These are phyloP conservation scores for Trichoderma simmonsii DNA, from an alignment of 2,329 filamentous ascomycete genomes.

Conservation along the genomic window DNA sequence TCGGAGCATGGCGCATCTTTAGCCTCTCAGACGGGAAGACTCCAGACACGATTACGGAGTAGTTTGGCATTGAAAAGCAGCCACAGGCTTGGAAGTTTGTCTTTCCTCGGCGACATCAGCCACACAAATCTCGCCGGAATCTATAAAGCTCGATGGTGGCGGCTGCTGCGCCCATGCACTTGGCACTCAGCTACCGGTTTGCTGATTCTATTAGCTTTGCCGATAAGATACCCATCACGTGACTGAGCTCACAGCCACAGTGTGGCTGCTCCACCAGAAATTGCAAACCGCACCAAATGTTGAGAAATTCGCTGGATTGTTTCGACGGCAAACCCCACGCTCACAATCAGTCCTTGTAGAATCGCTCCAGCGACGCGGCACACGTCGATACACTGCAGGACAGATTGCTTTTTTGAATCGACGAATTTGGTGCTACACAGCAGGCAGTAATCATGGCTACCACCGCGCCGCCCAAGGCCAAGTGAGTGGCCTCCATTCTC, in stretches of 20 bases:
- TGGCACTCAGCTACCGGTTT: background rate
- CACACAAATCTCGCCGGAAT: background rate
- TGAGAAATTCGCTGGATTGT: conserved; percentile 36
- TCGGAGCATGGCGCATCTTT: background rate
- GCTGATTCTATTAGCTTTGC: background rate
- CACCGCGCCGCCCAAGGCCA: conserved; percentile 39
- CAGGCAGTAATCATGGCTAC: conserved; percentile 37
- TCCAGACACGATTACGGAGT: background rate
- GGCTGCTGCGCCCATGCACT: background rate
- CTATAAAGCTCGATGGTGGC: background rate
- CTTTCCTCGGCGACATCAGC: background rate
- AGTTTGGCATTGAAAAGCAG: background rate
- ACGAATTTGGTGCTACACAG: background rate
- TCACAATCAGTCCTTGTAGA: conserved; percentile 25
- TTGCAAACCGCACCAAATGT: conserved; percentile 40
- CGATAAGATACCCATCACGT: conserved; percentile 26
- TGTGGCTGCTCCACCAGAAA: conserved; percentile 37
- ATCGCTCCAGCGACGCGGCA: conserved; percentile 1
- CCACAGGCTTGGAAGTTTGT: background rate
- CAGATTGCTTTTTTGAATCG: background rate
- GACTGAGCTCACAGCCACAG: conserved; percentile 20
- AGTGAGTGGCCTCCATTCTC: conserved; percentile 31
- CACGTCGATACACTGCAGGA: background rate
- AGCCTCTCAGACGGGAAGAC: background rate
- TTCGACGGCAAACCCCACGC: conserved; percentile 38